These are phyloP conservation scores for Inga oerstediana DNA, from an alignment of 306 rosid genomes.

Conservation along the genomic window DNA sequence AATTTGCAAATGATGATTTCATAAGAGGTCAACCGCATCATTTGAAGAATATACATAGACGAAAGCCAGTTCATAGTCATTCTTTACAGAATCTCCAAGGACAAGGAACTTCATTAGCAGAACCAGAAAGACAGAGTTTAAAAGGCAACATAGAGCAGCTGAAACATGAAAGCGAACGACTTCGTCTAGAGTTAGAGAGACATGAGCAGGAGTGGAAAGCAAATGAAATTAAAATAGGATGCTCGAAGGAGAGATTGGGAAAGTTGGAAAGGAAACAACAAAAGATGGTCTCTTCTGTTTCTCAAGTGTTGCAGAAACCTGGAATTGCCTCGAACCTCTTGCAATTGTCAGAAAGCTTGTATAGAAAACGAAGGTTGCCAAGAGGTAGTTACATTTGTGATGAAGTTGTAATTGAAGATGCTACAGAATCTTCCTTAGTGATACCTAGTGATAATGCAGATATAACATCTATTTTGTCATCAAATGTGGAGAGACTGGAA, in stretches of 20 bases:
- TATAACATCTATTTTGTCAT: slow-evolving; percentile 22
- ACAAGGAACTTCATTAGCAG: slow-evolving; percentile 48
- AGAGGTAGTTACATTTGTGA: slow-evolving; percentile 41
- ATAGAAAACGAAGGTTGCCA: slow-evolving; percentile 66
- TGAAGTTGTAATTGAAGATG: slow-evolving; percentile 49
- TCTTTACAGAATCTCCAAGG: slow-evolving; percentile 64
- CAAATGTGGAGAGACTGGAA: slow-evolving; percentile 50
- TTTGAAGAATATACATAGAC: slow-evolving; percentile 76
- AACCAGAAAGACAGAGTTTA: slow-evolving; percentile 56
- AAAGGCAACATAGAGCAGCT: slow-evolving; percentile 63
- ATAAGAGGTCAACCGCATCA: slow-evolving; percentile 74
- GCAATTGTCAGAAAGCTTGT: slow-evolving; percentile 48
- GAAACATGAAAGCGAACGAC: slow-evolving; percentile 52
- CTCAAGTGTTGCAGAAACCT: slow-evolving; percentile 57
- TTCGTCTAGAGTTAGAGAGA: slow-evolving; percentile 49
- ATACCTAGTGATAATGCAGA: slow-evolving; percentile 36
- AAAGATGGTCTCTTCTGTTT: slow-evolving; percentile 50
- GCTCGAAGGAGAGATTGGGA: slow-evolving; percentile 51
- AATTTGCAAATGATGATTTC: slow-evolving; percentile 80
- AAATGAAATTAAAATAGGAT: slow-evolving; percentile 41
- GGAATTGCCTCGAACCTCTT: slow-evolving; percentile 46
- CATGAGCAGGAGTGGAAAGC: slow-evolving; percentile 54
- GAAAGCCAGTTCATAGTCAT: slow-evolving; percentile 91
- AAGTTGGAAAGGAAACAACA: slow-evolving; percentile 57
- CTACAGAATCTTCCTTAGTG: slow-evolving; percentile 42